Base-by-base conservation (phyloP, 495 filamentous ascomycete genomes). In the Podospora australis region DNA sequence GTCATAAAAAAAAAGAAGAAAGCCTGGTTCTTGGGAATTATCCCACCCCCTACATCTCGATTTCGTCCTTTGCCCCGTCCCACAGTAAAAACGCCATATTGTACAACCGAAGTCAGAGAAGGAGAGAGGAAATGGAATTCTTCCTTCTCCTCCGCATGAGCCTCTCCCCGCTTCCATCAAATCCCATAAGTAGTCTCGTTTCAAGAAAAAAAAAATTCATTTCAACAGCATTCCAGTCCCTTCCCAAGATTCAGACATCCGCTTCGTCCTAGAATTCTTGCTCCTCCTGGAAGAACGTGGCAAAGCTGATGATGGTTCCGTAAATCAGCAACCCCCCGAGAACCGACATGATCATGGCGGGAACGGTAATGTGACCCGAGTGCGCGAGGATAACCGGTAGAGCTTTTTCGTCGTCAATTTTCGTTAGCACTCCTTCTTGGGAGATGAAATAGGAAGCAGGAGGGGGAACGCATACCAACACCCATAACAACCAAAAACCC, bases 401-500 rank as follows among this genome's bases (percentile, higher is more conserved):
- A 17, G 94, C 92, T 96, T 52, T 26, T 19, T 7, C 17, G 9
- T n/a, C 19, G 59, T 46, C 32, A 26, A 28, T 2, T n/a, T n/a
- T n/a, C n/a, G n/a, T n/a, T n/a, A n/a, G n/a, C n/a, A n/a, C n/a
- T n/a, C n/a, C n/a, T n/a, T n/a, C n/a, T n/a, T n/a, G n/a, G n/a
- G n/a, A n/a, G n/a, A n/a, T n/a, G n/a, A n/a, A n/a, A n/a, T n/a
- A n/a, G n/a, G n/a, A n/a, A n/a, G n/a, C n/a, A n/a, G n/a, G n/a
- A n/a, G n/a, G n/a, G n/a, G n/a, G n/a, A 19, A 16, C 13, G 20
- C 87, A 54, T 75, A 98, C 92, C 92, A 68, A 98, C 81, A 10
- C 92, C 92, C 90, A 96, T 96, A 24, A 96, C 78, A n/a, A 97
- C 90, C 69, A 98, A 70, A 55, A 97, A 96, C 1, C 94, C 92